Evolutionary conservation across 2,329 filamentous ascomycete genomes (phyloP).

Genomic region (Bisporella sp.): DNA sequence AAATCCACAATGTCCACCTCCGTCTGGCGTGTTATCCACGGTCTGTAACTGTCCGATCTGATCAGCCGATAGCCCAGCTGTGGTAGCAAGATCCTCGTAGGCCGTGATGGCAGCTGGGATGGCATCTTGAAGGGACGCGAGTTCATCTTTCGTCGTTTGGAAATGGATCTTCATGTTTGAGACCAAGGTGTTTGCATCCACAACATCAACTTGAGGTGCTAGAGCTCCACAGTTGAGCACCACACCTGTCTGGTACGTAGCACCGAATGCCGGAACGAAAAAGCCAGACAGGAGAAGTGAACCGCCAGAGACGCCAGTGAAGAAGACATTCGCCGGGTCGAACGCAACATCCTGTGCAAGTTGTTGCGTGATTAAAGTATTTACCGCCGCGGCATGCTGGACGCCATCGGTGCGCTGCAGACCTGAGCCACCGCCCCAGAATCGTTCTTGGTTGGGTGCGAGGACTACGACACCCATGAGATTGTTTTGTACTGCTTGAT

Average conservation of each 20-base stretch:
- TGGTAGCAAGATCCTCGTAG: slow-evolving; percentile 41
- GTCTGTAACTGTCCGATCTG: slow-evolving; percentile 47
- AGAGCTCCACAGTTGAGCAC: slow-evolving; percentile 50
- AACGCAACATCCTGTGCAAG: slow-evolving; percentile 48
- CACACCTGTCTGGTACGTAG: slow-evolving; percentile 35
- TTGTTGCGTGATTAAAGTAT: slow-evolving; percentile 41
- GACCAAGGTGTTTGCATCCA: slow-evolving; percentile 35
- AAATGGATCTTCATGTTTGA: slow-evolving; percentile 45
- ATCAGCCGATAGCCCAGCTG: slow-evolving; percentile 34
- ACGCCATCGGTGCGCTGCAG: slow-evolving; percentile 47
- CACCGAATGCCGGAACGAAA: slow-evolving; percentile 44
- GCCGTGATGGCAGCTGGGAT: slow-evolving; percentile 44
- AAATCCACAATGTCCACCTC: slow-evolving; percentile 53
- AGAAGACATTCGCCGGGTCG: slow-evolving; percentile 44
- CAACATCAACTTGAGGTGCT: slow-evolving; percentile 44
- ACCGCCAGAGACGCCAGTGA: slow-evolving; percentile 51
- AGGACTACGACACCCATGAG: slow-evolving; percentile 70
- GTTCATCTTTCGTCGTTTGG: slow-evolving; percentile 47
- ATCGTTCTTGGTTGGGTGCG: slow-evolving; percentile 45
- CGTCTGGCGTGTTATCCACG: slow-evolving; percentile 46
- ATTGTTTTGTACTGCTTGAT: slow-evolving; percentile 70
- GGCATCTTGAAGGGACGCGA: slow-evolving; percentile 38
- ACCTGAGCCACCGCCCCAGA: slow-evolving; percentile 50
- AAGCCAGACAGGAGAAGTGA: slow-evolving; percentile 47
- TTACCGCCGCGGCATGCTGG: slow-evolving; percentile 47